phyloP scores from a whole-genome alignment of 805 yeast genomes.

The Myxozyma geophila region DNA sequence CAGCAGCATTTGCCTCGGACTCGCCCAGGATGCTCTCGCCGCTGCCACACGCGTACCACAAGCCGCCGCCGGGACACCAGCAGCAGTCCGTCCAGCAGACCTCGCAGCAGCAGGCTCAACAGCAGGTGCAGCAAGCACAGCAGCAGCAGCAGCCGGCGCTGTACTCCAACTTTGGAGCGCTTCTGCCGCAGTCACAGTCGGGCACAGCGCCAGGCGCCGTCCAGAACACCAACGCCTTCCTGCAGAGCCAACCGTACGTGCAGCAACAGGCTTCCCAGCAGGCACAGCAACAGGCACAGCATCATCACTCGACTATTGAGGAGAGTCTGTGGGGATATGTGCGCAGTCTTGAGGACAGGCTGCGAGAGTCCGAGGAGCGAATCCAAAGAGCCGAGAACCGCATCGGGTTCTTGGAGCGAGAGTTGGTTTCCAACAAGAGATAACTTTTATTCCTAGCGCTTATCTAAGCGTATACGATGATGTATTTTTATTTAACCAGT shows the following conservation, averaged over 20 bases:
- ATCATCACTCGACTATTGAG: slow-evolving; percentile 26
- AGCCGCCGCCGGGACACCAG: slow-evolving; percentile 13
- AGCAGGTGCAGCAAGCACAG: background rate
- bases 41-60: slow-evolving; percentile 31
- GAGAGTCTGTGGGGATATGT: slow-evolving; percentile 38
- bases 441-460: background rate
- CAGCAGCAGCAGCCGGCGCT: slow-evolving; percentile 18
- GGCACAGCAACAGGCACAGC: slow-evolving; percentile 10
- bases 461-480: background rate
- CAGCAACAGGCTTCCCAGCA: slow-evolving; percentile 12
- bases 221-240: slow-evolving; percentile 30
- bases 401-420: slow-evolving; percentile 34
- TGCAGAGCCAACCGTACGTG: slow-evolving; percentile 24
- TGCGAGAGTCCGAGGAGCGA: slow-evolving; percentile 44
- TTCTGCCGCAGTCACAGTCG: slow-evolving; percentile 11
- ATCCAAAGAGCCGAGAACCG: slow-evolving; percentile 43
- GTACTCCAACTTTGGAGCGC: slow-evolving; percentile 15
- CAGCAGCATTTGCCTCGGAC: slow-evolving; percentile 13
- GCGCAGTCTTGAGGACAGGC: slow-evolving; percentile 41
- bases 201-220: slow-evolving; percentile 6
- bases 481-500: background rate
- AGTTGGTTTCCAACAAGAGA: slow-evolving; percentile 15
- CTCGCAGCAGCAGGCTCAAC: background rate
- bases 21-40: slow-evolving; percentile 31
- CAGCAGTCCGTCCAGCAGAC: slow-evolving; percentile 11